These are phyloP conservation scores for Tetracladium marchalianum DNA, from an alignment of 495 filamentous ascomycete genomes.

Conservation along the genomic window DNA sequence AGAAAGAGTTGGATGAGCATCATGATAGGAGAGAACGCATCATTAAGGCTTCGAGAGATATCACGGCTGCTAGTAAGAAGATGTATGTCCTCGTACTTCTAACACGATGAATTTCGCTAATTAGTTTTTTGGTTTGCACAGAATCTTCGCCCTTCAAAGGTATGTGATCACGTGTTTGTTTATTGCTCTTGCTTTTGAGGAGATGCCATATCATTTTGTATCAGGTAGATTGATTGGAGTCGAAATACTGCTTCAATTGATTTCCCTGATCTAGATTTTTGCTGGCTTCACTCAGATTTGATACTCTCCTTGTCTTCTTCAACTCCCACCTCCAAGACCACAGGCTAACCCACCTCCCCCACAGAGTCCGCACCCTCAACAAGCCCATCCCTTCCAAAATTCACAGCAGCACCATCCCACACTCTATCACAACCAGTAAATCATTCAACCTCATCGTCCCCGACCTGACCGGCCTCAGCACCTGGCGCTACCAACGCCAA, in stretches of 20 bases:
- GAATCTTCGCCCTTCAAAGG: slow-evolving; percentile 91
- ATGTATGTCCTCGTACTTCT: slow-evolving; percentile 47
- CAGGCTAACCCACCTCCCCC: slow-evolving; percentile 4
- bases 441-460: slow-evolving; percentile 56
- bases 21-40: slow-evolving; percentile 85
- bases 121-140: slow-evolving; percentile 24
- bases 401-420: slow-evolving; percentile 52
- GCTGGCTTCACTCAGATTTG: too few species aligned
- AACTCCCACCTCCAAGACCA: background rate
- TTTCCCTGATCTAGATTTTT: too few species aligned
- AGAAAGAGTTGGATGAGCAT: slow-evolving; percentile 84
- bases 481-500: slow-evolving; percentile 71
- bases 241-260: background rate
- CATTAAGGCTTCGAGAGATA: slow-evolving; percentile 80
- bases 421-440: slow-evolving; percentile 53
- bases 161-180: slow-evolving; percentile 26
- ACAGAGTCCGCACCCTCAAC: slow-evolving; percentile 58
- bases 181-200: background rate
- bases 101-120: background rate
- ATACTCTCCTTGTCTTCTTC: too few species aligned
- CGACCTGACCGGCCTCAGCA: slow-evolving; percentile 68
- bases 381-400: slow-evolving; percentile 54
- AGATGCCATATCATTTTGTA: background rate
- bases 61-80: slow-evolving; percentile 94
- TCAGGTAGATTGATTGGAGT: background rate